Percentiles rank a stretch among this genome's conserved stretches.
Evolutionary conservation across 192 early-diverging fungal species (phyloP).

Genomic region (Podochytrium sp.): DNA sequence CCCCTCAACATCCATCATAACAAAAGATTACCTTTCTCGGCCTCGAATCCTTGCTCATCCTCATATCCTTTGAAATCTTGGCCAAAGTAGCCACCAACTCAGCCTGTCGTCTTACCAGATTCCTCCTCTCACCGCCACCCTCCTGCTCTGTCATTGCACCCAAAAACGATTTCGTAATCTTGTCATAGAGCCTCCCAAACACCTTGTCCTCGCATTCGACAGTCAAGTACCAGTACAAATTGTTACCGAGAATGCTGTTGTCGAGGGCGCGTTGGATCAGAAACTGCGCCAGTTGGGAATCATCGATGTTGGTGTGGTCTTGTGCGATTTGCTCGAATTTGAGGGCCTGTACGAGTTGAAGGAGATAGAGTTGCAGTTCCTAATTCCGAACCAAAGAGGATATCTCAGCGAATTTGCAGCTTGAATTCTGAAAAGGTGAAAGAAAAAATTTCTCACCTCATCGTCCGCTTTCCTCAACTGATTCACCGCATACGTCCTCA

Average conservation of each 20-base stretch:
- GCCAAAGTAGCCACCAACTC: conserved; percentile 80
- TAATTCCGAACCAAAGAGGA: conserved; percentile 41
- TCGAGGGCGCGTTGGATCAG: conserved; percentile 84
- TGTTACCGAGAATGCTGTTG: conserved; percentile 88
- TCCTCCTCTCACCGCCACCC: conserved; percentile 62
- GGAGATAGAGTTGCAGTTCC: conserved; percentile 90
- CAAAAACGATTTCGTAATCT: conserved; percentile 84
- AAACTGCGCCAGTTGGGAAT: conserved; percentile 78
- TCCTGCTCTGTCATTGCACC: conserved; percentile 65
- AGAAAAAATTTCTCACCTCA: conserved; percentile 58
- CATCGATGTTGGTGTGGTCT: conserved; percentile 25
- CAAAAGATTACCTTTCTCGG: conserved; percentile 74
- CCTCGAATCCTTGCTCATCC: conserved; percentile 79
- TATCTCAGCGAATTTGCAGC: background rate
- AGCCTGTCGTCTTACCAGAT: conserved; percentile 80
- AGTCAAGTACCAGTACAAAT: conserved; percentile 89
- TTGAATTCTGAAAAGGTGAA: background rate
- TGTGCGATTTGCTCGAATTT: conserved; percentile 84
- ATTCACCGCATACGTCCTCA: conserved; percentile 85
- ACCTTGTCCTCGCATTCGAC: conserved; percentile 90
- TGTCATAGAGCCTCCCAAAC: conserved; percentile 84
- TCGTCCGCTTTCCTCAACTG: conserved; percentile 90
- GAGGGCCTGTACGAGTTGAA: conserved; percentile 97
- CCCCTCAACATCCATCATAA: background rate
- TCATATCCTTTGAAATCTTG: conserved; percentile 74